Conservation (phyloP, 2,329 filamentous ascomycete species). For the Curvularia sp. region DNA sequence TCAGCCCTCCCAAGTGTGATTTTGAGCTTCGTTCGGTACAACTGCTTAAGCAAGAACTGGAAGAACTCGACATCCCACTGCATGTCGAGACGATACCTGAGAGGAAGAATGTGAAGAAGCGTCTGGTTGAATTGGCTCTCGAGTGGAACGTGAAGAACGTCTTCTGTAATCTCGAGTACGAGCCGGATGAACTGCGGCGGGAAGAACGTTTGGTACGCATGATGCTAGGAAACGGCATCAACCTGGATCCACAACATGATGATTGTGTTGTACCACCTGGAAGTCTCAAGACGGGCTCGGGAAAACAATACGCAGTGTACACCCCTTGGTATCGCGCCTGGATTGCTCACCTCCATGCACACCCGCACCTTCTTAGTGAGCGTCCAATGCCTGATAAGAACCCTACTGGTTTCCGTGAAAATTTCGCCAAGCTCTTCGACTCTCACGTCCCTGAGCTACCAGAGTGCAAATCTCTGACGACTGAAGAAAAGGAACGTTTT, state of each 20-base stretch:
- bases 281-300: constrained; percentile 67
- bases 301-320: constrained; percentile 85
- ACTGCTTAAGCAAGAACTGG: constrained; percentile 70
- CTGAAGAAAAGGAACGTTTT: constrained; percentile 50
- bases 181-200: constrained; percentile 84
- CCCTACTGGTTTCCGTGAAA: constrained; percentile 55
- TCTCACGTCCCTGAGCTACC: constrained; percentile 57
- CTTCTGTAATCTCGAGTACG: constrained; percentile 87
- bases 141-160: constrained; percentile 78
- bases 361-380: constrained; percentile 70
- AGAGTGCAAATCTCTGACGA: constrained; percentile 64
- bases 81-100: constrained; percentile 74
- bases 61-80: constrained; percentile 76
- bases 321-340: constrained; percentile 81
- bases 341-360: constrained; percentile 73
- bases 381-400: constrained; percentile 67
- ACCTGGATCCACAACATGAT: constrained; percentile 77
- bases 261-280: constrained; percentile 83
- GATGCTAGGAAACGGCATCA: constrained; percentile 68
- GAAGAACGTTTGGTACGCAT: constrained; percentile 71
- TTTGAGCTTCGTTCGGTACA: constrained; percentile 77
- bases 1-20: constrained; percentile 75
- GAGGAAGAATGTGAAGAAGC: constrained; percentile 66
- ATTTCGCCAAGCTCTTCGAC: constrained; percentile 54
- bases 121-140: constrained; percentile 70